phyloP scores from a whole-genome alignment of 768 basidiomycete genomes.

The Tricholoma flavovirens region DNA sequence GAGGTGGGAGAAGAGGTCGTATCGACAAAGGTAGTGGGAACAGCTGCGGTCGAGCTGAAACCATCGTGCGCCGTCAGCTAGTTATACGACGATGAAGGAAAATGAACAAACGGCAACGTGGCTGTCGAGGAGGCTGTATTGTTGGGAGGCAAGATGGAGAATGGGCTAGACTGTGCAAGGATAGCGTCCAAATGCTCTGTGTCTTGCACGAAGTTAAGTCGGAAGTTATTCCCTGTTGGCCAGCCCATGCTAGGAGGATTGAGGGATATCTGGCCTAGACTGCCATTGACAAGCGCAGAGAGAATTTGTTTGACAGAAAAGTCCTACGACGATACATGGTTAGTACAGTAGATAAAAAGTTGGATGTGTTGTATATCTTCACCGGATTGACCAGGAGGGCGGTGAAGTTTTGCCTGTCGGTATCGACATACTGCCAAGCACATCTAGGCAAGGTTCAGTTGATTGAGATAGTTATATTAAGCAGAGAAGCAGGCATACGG shows the following conservation, averaged over 20 bases:
- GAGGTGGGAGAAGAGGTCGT: slow-evolving; percentile 10
- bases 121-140: slow-evolving; percentile 12
- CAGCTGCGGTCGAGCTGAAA: slow-evolving; percentile 5
- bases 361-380: slow-evolving; percentile 10
- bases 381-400: slow-evolving; percentile 63
- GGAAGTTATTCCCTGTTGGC: slow-evolving; percentile 57
- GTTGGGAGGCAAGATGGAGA: slow-evolving; percentile 34
- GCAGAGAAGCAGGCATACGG: slow-evolving; percentile 22
- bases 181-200: slow-evolving; percentile 42
- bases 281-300: slow-evolving; percentile 48
- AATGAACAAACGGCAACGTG: slow-evolving; percentile 17
- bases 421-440: slow-evolving; percentile 58
- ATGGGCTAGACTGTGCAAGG: slow-evolving; percentile 66
- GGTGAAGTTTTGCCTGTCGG: slow-evolving; percentile 66
- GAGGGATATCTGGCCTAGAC: slow-evolving; percentile 30
- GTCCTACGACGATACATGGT: not conserved
- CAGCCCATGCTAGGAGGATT: slow-evolving; percentile 60
- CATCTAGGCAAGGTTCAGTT: slow-evolving; percentile 28
- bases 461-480: not conserved
- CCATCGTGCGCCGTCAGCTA: slow-evolving; percentile 1
- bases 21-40: slow-evolving; percentile 4
- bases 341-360: not conserved
- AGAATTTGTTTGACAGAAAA: slow-evolving; percentile 43
- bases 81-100: not conserved
- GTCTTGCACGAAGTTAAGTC: slow-evolving; percentile 64